Evolutionary conservation across 2,329 filamentous ascomycete species (phyloP), one percentile per base, ranked within the genome.

Genomic region (Arthroderma sp.): DNA sequence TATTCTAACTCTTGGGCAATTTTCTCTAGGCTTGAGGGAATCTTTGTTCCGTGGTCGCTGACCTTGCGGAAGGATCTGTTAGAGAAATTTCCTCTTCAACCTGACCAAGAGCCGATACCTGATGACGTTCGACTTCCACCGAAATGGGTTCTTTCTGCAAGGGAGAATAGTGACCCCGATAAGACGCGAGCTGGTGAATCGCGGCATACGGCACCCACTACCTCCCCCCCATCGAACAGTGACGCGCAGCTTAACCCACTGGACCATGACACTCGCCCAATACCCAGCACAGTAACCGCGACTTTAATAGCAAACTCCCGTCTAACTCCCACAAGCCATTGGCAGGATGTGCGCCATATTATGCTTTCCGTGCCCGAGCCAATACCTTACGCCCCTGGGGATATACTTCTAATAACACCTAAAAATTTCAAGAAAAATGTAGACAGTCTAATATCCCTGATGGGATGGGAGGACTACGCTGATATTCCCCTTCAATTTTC

Each of bases 341-440:
- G 86, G 81, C 91, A 98, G 67, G 91, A 98, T 65, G 89, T 96
- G 38, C 83, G 91, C 0, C 76, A 84, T 43, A 64, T 95, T n/a
- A 73, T 70, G 1, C 69, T 96, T 9, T 70, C 59, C 7, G 63
- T 69, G 8, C 54, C 63, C 3, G 58, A 56, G 38, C 52, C 57
- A 2, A 61, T 65, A 59, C 67, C 61, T 38, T 82, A 80, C 55
- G 59, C 57, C 0, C 87, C 91, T 0, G 88, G 89, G 4, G 85
- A 94, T 54, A 81, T 85, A 27, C 67, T 94, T 5, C 79, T 80
- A 4, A 75, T 98, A 11, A 87, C 82, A 48, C 89, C 91, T 4
- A 89, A 89, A 58, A 96, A 95, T 61, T 88, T 86, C 49, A 73
- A 82, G 0, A 66, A 71, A 5, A 88, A 96, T 55, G 88, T 91